These are phyloP conservation scores for Clarireedia homoeocarpa DNA, from an alignment of 2,329 filamentous ascomycete species.

Conservation along the genomic window DNA sequence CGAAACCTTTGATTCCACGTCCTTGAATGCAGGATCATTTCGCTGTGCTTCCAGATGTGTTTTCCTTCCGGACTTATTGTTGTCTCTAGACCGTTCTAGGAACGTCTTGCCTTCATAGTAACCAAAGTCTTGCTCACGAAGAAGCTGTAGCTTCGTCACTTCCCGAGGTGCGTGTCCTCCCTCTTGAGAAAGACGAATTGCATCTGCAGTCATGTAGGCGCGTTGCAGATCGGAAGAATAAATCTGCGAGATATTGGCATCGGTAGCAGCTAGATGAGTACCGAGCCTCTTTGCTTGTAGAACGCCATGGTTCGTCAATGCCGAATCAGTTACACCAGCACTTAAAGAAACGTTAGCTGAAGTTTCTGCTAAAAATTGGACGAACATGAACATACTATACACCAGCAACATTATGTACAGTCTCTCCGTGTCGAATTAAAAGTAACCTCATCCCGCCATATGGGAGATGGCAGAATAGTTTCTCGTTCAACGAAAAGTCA, in stretches of 20 bases:
- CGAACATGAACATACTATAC: conserved; percentile 50
- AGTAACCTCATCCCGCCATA: conserved; percentile 51
- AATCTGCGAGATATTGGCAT: conserved; percentile 57
- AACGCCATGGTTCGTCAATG: conserved; percentile 72
- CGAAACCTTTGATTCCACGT: conserved; percentile 59
- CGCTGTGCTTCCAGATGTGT: conserved; percentile 33
- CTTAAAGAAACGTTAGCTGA: conserved; percentile 33
- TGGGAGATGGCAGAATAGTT: conserved; percentile 15
- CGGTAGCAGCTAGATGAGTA: conserved; percentile 53
- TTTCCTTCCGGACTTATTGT: conserved; percentile 30
- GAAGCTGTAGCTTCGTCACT: conserved; percentile 30
- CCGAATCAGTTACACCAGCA: conserved; percentile 74
- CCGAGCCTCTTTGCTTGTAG: conserved; percentile 70
- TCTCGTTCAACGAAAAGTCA: conserved; percentile 18
- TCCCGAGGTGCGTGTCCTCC: conserved; percentile 31
- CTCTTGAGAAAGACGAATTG: conserved; percentile 54
- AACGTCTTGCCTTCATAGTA: conserved; percentile 59
- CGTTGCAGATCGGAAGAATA: conserved; percentile 75
- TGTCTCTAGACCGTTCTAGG: conserved; percentile 32
- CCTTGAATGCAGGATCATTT: conserved; percentile 37
- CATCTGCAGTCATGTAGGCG: conserved; percentile 62
- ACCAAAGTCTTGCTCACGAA: conserved; percentile 71
- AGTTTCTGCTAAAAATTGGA: conserved; percentile 3
- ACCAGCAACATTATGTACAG: conserved; percentile 78
- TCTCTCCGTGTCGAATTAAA: conserved; percentile 82